These are phyloP conservation scores for Irpex sp. DNA, from an alignment of 1,284 basidiomycete genomes.

Conservation along the genomic window DNA sequence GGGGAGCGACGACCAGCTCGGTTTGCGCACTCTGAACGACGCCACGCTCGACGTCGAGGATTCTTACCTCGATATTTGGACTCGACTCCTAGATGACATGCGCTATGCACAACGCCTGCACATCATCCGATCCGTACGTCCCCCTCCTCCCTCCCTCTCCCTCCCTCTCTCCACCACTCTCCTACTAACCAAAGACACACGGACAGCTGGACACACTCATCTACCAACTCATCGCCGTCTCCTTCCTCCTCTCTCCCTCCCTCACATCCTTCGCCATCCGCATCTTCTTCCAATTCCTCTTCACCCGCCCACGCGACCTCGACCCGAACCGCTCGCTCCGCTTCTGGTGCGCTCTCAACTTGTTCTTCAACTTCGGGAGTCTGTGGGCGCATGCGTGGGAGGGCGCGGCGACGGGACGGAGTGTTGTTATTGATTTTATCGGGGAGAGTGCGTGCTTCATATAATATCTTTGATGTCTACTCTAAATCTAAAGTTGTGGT, in stretches of 20 bases:
- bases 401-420: conserved; percentile 46
- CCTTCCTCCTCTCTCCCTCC: conserved; percentile 69
- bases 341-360: conserved; percentile 54
- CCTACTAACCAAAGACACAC: background rate
- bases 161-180: too few species aligned
- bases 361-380: conserved; percentile 51
- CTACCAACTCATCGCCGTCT: conserved; percentile 66
- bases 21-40: background rate
- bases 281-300: conserved; percentile 55
- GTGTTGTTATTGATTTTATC: conserved; percentile 69
- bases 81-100: conserved; percentile 47
- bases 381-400: conserved; percentile 55
- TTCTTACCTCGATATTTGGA: background rate
- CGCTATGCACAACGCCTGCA: conserved; percentile 72
- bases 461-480: too few species aligned
- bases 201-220: conserved; percentile 62
- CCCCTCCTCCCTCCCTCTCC: too few species aligned
- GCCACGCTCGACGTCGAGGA: background rate
- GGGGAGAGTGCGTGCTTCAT: conserved; percentile 53
- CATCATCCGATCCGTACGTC: conserved; percentile 63
- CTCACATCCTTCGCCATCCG: conserved; percentile 53
- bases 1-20: background rate
- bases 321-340: conserved; percentile 56
- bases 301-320: conserved; percentile 56
- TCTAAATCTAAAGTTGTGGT: too few species aligned